Base-by-base conservation (phyloP, 345 rosid species). In the Geranium rotundifolium region DNA sequence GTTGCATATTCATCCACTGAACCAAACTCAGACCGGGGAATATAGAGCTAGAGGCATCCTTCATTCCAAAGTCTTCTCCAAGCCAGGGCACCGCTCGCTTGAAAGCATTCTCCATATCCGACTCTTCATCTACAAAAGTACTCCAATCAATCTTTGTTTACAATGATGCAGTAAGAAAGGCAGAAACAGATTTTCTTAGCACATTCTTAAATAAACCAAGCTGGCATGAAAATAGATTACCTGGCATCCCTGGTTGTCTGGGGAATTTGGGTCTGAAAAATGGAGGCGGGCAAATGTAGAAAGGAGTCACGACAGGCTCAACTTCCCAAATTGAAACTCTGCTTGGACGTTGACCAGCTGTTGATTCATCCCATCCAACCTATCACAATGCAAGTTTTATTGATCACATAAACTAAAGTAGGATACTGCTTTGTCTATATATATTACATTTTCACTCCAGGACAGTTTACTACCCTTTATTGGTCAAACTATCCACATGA, bases 1-100 rank as follows among this genome's bases (percentile, higher is more conserved):
- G 98, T 68, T 92, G 98, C 98, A 92, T 89, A 75, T 86, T 89
- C 98, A 92, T 92, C 98, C 98, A 92, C 73, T 89, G 98, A 65
- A 86, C 93, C 57, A 92, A 77, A 73, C 93, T 92, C 77, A 89
- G 71, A 63, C 97, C 93, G 61, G 98, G 97, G 67, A 89, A 87
- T 63, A 85, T 75, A 1, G 95, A 85, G 81, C 75, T 85, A 41
- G 81, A 81, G 0, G 85, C 64, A 65, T 89, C 98, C 80, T 87
- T 92, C 88, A 85, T 77, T 54, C 95, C 95, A 72, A 81, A 79
- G 0, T 89, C 98, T 70, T 92, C 98, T 66, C 95, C 98, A 66
- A 89, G 86, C 98, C 98, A 92, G 5, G 95, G 97, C 95, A 89
- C 81, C 18, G 87, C 88, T 76, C 91, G 80, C 79, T 82, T 92